A percentile compares a stretch with the other conserved stretches of the same genome.
These are phyloP conservation scores for Termitomyces sp. DNA, from an alignment of 768 basidiomycete genomes.

Conservation along the genomic window DNA sequence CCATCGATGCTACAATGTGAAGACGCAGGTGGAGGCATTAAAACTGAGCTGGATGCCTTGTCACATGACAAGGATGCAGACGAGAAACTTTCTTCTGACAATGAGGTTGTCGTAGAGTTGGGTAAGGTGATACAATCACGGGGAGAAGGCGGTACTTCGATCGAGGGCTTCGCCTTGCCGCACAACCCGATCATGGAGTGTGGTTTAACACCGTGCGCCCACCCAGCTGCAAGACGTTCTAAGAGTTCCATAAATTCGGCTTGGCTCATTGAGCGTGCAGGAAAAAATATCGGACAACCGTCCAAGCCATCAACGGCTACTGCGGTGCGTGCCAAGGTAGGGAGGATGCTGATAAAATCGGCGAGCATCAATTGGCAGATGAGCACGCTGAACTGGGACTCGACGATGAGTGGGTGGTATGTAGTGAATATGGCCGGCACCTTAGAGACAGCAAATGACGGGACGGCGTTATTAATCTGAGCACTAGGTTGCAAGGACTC, in stretches of 20 bases:
- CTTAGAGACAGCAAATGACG: slow-evolving; percentile 31
- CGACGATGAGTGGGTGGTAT: slow-evolving; percentile 86
- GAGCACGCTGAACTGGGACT: slow-evolving; percentile 78
- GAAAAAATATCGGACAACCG: slow-evolving; percentile 84
- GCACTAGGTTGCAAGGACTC: slow-evolving; percentile 64
- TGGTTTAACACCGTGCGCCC: slow-evolving; percentile 60
- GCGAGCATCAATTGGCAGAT: slow-evolving; percentile 74
- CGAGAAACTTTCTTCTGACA: slow-evolving; percentile 12
- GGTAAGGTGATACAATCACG: slow-evolving; percentile 2
- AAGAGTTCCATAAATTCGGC: slow-evolving; percentile 85
- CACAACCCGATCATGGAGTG: slow-evolving; percentile 38
- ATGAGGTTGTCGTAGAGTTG: slow-evolving; percentile 1
- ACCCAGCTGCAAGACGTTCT: slow-evolving; percentile 74
- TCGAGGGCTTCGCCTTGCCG: slow-evolving; percentile 9
- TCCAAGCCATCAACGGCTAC: slow-evolving; percentile 75
- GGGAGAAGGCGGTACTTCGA: slow-evolving; percentile 6
- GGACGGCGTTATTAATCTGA: slow-evolving; percentile 23
- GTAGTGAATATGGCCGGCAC: slow-evolving; percentile 72
- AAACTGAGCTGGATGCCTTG: slow-evolving; percentile 12
- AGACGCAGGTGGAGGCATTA: background rate
- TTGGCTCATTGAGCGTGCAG: slow-evolving; percentile 85
- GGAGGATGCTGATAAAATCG: slow-evolving; percentile 58
- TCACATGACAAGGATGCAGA: slow-evolving; percentile 16
- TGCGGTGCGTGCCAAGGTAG: slow-evolving; percentile 62
- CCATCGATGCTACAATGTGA: background rate